A percentile compares a stretch with the other conserved stretches of the same genome.
Evolutionary conservation across 345 rosid genomes (phyloP).

Genomic region (Eucalyptus rudis): DNA sequence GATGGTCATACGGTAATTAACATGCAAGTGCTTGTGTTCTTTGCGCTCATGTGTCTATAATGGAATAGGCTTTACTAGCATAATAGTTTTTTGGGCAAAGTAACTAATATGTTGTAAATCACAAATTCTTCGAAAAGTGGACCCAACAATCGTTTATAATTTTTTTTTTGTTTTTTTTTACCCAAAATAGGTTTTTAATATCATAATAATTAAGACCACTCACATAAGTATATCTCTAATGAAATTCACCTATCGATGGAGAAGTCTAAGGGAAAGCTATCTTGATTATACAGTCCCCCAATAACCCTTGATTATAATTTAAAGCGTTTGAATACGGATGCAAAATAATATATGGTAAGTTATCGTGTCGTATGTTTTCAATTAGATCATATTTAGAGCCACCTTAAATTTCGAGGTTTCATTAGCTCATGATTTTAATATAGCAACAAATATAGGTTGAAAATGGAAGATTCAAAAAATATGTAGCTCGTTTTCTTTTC

Average conservation of each 20-base stretch:
- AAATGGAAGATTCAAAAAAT: background rate
- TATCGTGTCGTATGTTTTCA: background rate
- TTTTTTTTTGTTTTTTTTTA: too few species aligned
- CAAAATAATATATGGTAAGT: background rate
- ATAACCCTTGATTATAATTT: background rate
- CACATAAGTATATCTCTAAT: background rate
- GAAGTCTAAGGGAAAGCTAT: background rate
- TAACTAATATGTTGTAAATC: too few species aligned
- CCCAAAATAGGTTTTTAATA: too few species aligned
- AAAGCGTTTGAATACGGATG: background rate
- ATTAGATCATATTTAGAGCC: background rate
- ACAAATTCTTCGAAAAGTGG: too few species aligned
- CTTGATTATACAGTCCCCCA: background rate
- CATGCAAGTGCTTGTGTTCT: background rate
- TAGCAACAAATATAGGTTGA: background rate
- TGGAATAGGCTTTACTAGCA: background rate
- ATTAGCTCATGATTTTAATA: background rate
- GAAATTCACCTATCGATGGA: background rate
- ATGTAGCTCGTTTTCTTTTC: background rate
- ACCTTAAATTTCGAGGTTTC: background rate
- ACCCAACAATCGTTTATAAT: too few species aligned
- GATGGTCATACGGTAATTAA: background rate
- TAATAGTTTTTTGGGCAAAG: too few species aligned
- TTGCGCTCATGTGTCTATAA: background rate
- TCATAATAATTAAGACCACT: too few species aligned